Base-by-base conservation (phyloP, 2,329 filamentous ascomycete genomes). In the Colletotrichum graminicola region DNA sequence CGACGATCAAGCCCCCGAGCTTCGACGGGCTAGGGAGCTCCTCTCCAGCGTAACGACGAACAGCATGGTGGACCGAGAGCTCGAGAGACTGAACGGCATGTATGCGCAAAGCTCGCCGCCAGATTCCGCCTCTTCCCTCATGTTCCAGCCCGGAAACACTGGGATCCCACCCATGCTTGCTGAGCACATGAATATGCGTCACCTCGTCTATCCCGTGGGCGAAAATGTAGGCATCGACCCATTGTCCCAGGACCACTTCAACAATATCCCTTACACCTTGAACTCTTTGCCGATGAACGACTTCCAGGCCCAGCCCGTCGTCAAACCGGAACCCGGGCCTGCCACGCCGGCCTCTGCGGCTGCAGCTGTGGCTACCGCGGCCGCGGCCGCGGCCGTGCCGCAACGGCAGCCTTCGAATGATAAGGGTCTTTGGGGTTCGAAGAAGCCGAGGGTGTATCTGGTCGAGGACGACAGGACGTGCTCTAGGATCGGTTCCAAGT, bases 141-240 rank as follows among this genome's bases (percentile, higher is more conserved):
- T 92, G 60, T 91, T 93, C 60, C 86, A 92, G 63, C 80, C 80
- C 4, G 79, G 77, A 41, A 75, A 80, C 4, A 10, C 66, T 6
- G 70, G 70, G 14, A 77, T 45, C 76, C 79, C 45, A 77, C 81
- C 83, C 32, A 80, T 87, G 78, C 78, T 88, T 75, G 82, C 87
- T 72, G 87, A 90, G 72, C 84, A 86, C 49, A 83, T 90, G 75
- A 87, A 90, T 72, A 85, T 88, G 74, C 83, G 88, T 55, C 88
- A 89, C 74, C 88, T 97, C 65, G 94, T 98, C 12, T 98, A 98
- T 79, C 95, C 95, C 0, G 94, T 97, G 21, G 95, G 95, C 23
- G 91, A 94, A 74, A 96, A 92, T 0, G 93, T 97, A 75, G 95
- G 95, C 64, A 98, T 98, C 75, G 95, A 98, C 78, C 95, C 95